Conservation (phyloP, 2,329 filamentous ascomycete genomes). For the Cytospora piceae region DNA sequence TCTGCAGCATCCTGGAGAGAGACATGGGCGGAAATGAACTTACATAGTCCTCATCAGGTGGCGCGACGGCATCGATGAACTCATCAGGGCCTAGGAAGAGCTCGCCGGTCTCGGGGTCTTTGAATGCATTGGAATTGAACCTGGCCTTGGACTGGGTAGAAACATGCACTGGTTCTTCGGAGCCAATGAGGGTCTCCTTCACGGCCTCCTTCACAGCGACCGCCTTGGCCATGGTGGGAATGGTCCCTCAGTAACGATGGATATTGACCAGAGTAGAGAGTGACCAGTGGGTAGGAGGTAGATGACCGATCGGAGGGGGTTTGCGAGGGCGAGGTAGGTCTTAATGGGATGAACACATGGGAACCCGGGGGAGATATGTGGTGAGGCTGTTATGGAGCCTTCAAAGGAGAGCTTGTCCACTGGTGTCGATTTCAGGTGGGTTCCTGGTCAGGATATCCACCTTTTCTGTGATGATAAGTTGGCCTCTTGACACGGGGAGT, state of each 20-base stretch:
- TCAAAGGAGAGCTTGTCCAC: background rate
- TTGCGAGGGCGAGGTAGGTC: constrained; percentile 3
- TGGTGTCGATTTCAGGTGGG: background rate
- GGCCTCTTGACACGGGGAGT: constrained; percentile 16
- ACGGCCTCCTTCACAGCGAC: constrained; percentile 68
- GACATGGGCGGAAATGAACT: constrained; percentile 45
- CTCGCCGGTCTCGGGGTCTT: constrained; percentile 76
- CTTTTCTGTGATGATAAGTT: constrained; percentile 12
- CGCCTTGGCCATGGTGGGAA: constrained; percentile 46
- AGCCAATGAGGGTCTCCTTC: constrained; percentile 78
- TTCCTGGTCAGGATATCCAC: constrained; percentile 13
- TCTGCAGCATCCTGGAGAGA: background rate
- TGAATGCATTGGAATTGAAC: constrained; percentile 76
- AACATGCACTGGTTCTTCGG: constrained; percentile 60
- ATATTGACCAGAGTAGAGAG: background rate
- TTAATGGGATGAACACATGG: constrained; percentile 15
- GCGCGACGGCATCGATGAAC: constrained; percentile 90
- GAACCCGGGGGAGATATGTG: constrained; percentile 5
- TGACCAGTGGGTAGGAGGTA: background rate
- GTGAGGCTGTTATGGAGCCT: constrained; percentile 4
- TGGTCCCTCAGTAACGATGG: constrained; percentile 3
- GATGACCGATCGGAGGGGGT: background rate
- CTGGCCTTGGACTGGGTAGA: constrained; percentile 75
- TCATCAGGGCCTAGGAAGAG: constrained; percentile 80
- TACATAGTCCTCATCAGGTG: constrained; percentile 87